Percentiles rank a stretch among this genome's conserved stretches.
Conservation (phyloP, 2,329 filamentous ascomycete species). For the Cytospora piceicola region DNA sequence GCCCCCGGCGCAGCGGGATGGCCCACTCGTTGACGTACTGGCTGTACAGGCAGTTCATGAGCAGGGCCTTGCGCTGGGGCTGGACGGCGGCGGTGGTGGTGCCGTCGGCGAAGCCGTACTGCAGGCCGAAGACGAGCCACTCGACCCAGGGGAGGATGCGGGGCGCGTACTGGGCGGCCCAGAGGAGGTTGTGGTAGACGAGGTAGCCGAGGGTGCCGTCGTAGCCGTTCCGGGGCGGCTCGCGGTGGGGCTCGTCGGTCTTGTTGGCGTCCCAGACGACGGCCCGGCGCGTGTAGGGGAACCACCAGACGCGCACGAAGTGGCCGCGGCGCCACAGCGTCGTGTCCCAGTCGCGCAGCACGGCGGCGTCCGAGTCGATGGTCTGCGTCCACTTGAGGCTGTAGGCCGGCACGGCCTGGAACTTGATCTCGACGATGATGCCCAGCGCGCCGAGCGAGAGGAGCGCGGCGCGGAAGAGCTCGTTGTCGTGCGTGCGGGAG, state of each 20-base stretch:
- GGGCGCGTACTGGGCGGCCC: conserved; percentile 76
- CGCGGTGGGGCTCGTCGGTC: conserved; percentile 63
- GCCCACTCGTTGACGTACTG: conserved; percentile 99
- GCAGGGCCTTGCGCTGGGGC: conserved; percentile 75
- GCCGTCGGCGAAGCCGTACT: conserved; percentile 84
- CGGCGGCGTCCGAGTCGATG: conserved; percentile 68
- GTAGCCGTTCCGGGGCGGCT: conserved; percentile 74
- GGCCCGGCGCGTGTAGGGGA: conserved; percentile 86
- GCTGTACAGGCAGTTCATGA: conserved; percentile 98
- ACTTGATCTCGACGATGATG: conserved; percentile 87
- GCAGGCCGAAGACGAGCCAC: conserved; percentile 97
- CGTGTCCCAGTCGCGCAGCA: conserved; percentile 73
- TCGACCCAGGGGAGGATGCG: conserved; percentile 84
- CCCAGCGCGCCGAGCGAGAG: conserved; percentile 88
- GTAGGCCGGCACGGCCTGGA: conserved; percentile 78
- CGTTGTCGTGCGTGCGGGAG: conserved; percentile 66
- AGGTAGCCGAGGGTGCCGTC: conserved; percentile 82
- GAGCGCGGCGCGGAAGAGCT: conserved; percentile 86
- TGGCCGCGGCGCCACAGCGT: conserved; percentile 83
- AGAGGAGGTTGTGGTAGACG: conserved; percentile 89
- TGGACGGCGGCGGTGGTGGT: conserved; percentile 75
- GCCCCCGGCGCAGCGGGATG: conserved; percentile 80
- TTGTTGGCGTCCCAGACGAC: conserved; percentile 90
- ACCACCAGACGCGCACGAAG: conserved; percentile 96
- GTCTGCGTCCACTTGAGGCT: conserved; percentile 87